phyloP scores from a whole-genome alignment of 192 early-diverging fungal genomes.

The Pecoramyces ruminantium region DNA sequence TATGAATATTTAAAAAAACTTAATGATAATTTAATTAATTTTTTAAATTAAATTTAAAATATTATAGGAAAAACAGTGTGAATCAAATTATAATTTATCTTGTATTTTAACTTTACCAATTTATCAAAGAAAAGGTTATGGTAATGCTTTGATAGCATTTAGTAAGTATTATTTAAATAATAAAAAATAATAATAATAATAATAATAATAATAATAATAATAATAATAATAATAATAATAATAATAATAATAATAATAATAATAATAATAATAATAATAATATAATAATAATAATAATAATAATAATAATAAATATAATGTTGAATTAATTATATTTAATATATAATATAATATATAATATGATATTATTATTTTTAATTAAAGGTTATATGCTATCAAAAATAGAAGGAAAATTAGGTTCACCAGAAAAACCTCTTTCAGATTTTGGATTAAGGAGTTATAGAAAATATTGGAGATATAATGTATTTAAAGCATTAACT shows the following conservation, averaged over 20 bases:
- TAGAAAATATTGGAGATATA: slow-evolving; percentile 65
- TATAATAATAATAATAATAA: not conserved
- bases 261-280: not conserved
- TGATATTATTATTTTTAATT: not conserved
- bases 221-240: too few species aligned
- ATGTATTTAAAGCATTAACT: slow-evolving; percentile 27
- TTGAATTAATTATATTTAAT: too few species aligned
- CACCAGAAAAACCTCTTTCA: slow-evolving; percentile 77
- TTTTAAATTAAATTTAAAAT: too few species aligned
- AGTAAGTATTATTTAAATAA: slow-evolving; percentile 65
- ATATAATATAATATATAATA: too few species aligned
- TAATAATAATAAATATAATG: too few species aligned
- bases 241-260: too few species aligned
- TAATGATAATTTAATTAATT: too few species aligned
- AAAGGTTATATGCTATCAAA: slow-evolving; percentile 66
- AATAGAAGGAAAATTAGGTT: slow-evolving; percentile 48
- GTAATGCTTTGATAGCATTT: slow-evolving; percentile 73
- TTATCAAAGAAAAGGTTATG: slow-evolving; percentile 71
- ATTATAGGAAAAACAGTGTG: slow-evolving; percentile 61
- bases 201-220: too few species aligned
- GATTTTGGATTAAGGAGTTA: slow-evolving; percentile 67
- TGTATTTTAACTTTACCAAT: slow-evolving; percentile 80
- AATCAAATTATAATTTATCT: slow-evolving; percentile 70
- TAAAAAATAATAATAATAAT: too few species aligned
- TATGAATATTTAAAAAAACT: not conserved